These are phyloP conservation scores for Metschnikowia arizonensis DNA, from an alignment of 805 yeast species.

Conservation along the genomic window DNA sequence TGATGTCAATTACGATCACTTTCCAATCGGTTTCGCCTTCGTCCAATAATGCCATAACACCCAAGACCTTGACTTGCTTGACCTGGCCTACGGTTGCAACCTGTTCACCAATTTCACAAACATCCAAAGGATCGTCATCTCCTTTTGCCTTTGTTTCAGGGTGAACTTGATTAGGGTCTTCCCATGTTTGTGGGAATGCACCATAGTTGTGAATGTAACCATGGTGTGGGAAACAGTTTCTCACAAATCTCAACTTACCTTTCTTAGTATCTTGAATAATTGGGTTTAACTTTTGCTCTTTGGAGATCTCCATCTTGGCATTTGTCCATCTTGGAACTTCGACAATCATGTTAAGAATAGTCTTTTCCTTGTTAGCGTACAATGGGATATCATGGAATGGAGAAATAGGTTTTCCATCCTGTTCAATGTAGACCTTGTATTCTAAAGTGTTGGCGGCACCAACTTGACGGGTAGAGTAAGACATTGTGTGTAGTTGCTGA, in stretches of 20 bases:
- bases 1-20: conserved; percentile 62
- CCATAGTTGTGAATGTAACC: conserved; percentile 89
- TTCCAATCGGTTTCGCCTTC: conserved; percentile 99
- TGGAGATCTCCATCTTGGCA: conserved; percentile 76
- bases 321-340: conserved; percentile 66
- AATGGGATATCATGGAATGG: conserved; percentile 80
- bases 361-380: conserved; percentile 80
- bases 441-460: conserved; percentile 96
- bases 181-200: conserved; percentile 95
- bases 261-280: conserved; percentile 76
- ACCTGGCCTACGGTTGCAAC: conserved; percentile 49
- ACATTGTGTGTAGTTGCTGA: conserved; percentile 39
- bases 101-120: conserved; percentile 47
- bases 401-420: conserved; percentile 91
- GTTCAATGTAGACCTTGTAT: conserved; percentile 84
- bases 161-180: conserved; percentile 66
- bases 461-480: conserved; percentile 84
- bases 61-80: conserved; percentile 54
- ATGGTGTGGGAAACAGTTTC: conserved; percentile 75
- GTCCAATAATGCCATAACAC: conserved; percentile 74
- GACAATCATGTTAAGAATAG: conserved; percentile 36
- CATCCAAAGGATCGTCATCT: conserved; percentile 47
- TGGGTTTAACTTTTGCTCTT: conserved; percentile 59
- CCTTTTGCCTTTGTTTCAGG: conserved; percentile 46
- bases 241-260: conserved; percentile 69